Conservation (phyloP, 1,139 yeast species). For the Candida tropicalis region DNA sequence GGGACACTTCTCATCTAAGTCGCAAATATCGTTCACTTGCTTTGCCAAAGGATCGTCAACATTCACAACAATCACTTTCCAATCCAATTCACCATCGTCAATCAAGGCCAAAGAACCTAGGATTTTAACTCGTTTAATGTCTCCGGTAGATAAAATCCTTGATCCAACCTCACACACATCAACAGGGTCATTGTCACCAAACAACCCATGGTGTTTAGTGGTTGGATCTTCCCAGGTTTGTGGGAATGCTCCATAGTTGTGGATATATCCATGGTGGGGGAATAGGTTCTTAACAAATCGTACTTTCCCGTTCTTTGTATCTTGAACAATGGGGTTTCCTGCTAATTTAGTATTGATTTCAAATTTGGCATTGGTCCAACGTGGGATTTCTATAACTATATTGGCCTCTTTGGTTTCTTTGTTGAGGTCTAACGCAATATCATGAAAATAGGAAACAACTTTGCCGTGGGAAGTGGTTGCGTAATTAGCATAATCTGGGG, state of each 20-base stretch:
- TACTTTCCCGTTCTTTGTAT: slow-evolving; percentile 79
- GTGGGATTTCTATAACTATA: slow-evolving; percentile 88
- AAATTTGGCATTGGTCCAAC: slow-evolving; percentile 90
- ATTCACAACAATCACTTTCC: slow-evolving; percentile 85
- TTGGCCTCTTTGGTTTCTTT: slow-evolving; percentile 67
- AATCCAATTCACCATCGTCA: slow-evolving; percentile 93
- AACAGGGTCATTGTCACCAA: slow-evolving; percentile 88
- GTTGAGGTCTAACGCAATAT: slow-evolving; percentile 70
- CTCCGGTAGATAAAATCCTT: slow-evolving; percentile 69
- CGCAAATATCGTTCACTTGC: slow-evolving; percentile 72
- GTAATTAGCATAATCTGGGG: slow-evolving; percentile 36
- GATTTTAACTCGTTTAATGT: slow-evolving; percentile 78
- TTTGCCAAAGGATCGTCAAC: slow-evolving; percentile 75
- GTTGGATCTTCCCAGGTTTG: slow-evolving; percentile 96
- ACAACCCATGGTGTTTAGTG: slow-evolving; percentile 62
- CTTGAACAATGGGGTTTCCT: slow-evolving; percentile 86
- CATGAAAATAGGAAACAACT: slow-evolving; percentile 77
- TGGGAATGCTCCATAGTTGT: slow-evolving; percentile 93
- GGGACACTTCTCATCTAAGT: slow-evolving; percentile 75
- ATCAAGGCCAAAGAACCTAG: slow-evolving; percentile 85
- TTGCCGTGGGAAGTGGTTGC: slow-evolving; percentile 59
- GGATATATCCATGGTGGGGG: slow-evolving; percentile 90
- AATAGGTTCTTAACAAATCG: slow-evolving; percentile 85
- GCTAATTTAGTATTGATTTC: slow-evolving; percentile 70
- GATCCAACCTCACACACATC: slow-evolving; percentile 91